Evolutionary conservation across 345 rosid species (phyloP).

Genomic region (Citrus sinensis): DNA sequence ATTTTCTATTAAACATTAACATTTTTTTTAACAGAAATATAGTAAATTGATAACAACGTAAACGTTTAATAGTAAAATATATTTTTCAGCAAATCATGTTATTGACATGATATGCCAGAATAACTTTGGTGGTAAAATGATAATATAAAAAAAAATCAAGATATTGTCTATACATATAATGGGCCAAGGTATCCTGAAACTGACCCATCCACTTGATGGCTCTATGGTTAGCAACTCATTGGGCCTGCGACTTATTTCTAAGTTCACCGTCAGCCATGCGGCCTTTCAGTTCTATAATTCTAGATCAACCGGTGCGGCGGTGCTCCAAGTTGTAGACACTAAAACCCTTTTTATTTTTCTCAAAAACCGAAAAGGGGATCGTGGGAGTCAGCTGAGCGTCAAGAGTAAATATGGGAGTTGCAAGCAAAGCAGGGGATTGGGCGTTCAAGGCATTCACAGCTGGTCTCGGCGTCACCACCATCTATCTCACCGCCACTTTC

Average conservation of each 20-base stretch:
- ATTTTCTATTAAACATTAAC: too few species aligned
- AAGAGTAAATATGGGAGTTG: slow-evolving; percentile 43
- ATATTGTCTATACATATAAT: too few species aligned
- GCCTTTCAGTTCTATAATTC: too few species aligned
- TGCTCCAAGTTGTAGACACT: background rate
- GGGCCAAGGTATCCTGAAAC: background rate
- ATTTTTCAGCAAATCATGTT: accelerated
- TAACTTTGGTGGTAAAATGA: too few species aligned
- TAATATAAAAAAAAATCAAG: too few species aligned
- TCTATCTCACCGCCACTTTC: slow-evolving; percentile 71
- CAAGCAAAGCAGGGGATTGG: slow-evolving; percentile 59
- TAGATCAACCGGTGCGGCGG: background rate
- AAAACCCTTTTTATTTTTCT: background rate
- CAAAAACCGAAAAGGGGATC: background rate
- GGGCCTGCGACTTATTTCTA: background rate
- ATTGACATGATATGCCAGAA: too few species aligned
- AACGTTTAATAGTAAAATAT: accelerated
- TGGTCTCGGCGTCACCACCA: slow-evolving; percentile 65
- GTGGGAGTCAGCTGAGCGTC: background rate
- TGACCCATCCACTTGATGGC: background rate
- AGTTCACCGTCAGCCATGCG: background rate
- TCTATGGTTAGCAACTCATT: accelerated
- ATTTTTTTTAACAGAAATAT: too few species aligned
- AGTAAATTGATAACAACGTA: too few species aligned
- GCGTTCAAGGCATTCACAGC: slow-evolving; percentile 78